Percentiles rank a stretch among this genome's conserved stretches.
phyloP scores from a whole-genome alignment of 495 filamentous ascomycete genomes.

The Cercophora scortea region DNA sequence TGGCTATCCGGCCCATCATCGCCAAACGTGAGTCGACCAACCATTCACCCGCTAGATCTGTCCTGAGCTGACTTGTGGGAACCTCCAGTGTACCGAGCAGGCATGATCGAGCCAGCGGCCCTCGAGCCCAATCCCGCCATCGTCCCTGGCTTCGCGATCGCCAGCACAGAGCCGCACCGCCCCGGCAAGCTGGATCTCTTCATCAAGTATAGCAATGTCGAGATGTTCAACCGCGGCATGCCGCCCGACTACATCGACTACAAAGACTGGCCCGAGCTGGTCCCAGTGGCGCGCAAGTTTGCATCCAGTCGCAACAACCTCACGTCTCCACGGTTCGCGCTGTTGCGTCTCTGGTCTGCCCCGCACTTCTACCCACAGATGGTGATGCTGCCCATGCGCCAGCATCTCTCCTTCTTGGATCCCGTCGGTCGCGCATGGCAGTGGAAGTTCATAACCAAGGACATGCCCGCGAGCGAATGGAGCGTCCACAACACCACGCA shows the following conservation, averaged over 20 bases:
- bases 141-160: constrained; percentile 28
- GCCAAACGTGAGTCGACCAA: constrained; percentile 21
- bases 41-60: neutral
- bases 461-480: constrained; percentile 38
- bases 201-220: constrained; percentile 27
- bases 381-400: constrained; percentile 27
- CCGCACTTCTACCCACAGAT: constrained; percentile 44
- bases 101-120: constrained; percentile 24
- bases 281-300: constrained; percentile 21
- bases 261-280: constrained; percentile 21
- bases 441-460: constrained; percentile 45
- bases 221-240: neutral
- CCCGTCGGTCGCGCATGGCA: constrained; percentile 31
- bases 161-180: constrained; percentile 27
- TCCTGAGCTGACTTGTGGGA: neutral
- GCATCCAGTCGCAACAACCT: constrained; percentile 14
- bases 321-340: constrained; percentile 25
- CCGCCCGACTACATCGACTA: constrained; percentile 18
- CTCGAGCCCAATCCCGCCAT: constrained; percentile 17
- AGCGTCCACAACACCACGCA: constrained; percentile 30
- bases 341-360: constrained; percentile 42
- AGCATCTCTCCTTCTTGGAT: constrained; percentile 30
- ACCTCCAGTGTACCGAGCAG: constrained; percentile 33
- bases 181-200: constrained; percentile 32
- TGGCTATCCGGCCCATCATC: constrained; percentile 32